Base-by-base conservation (phyloP, 169 alveolate species). In the Toxoplasma gondii region DNA sequence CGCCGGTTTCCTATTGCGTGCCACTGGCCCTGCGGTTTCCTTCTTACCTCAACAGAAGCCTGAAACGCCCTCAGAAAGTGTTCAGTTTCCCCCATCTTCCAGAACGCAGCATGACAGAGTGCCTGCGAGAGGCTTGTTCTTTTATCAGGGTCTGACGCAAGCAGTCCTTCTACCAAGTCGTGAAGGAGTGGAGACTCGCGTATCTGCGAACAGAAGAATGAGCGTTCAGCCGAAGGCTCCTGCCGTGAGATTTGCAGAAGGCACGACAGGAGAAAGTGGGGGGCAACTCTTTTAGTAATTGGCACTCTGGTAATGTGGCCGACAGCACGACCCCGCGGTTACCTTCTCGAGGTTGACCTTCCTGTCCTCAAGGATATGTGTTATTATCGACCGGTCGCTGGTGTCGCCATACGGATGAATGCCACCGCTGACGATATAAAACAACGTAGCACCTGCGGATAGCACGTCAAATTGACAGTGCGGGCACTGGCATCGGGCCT, bases 291-390 rank as follows among this genome's bases (percentile, higher is more conserved):
- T 69, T 16, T 16, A n/a, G 82, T 34, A 34, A 31, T 34, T 24
- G 19, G 12, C 43, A 29, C 16, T 16, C 82, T 29, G 82, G 27
- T 69, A 10, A 0, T 31, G 39, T 69, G 22, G 34, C 34, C 43
- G 82, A 16, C 16, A 10, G 82, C 45, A 19, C 87, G 45, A 39
- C 87, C 41, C 9, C 22, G 16, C 27, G 45, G 45, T 78, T 53
- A 90, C 93, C 93, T 70, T 90, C 43, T 74, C 93, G 49, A 90
- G 82, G 74, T 90, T 39, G 88, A 90, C 70, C 41, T 90, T 90
- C 80, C 54, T 69, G 78, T 90, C 93, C 49, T 78, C 93, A 17
- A 90, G 88, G 38, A 90, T 74, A 69, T 90, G 67, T 34, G 87
- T 34, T 39, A 90, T 49, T n/a, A 49, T 90, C 88, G 82, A 16